phyloP scores from a whole-genome alignment of 177 flowering plant genomes.

The Vitis hybrid region DNA sequence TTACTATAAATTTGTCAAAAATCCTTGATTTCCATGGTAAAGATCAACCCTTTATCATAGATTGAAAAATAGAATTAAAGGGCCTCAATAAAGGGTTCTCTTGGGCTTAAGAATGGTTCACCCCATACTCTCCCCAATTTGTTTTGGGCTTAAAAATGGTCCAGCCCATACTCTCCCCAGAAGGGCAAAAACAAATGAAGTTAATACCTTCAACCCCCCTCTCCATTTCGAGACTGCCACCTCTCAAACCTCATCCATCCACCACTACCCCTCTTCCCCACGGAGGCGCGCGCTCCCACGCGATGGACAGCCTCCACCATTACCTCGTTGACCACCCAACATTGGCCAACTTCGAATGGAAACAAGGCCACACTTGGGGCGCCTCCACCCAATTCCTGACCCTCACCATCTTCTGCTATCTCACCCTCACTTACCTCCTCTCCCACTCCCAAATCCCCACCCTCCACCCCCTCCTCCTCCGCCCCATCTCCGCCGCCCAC shows the following conservation, averaged over 20 bases:
- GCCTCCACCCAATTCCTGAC: slow-evolving; percentile 57
- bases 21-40: no score
- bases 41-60: no score
- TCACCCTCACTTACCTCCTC: slow-evolving; percentile 46
- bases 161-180: no score
- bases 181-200: no score
- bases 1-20: no score
- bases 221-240: no score
- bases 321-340: slow-evolving; percentile 67
- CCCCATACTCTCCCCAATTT: neutral
- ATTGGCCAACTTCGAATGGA: slow-evolving; percentile 65
- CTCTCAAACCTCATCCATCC: neutral
- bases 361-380: slow-evolving; percentile 39
- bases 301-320: slow-evolving; percentile 26
- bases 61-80: neutral
- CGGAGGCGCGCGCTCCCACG: neutral
- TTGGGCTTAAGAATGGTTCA: neutral
- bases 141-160: no score
- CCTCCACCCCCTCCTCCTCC: slow-evolving; percentile 36
- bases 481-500: slow-evolving; percentile 55
- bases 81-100: neutral
- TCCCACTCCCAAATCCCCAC: slow-evolving; percentile 25
- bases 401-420: slow-evolving; percentile 54
- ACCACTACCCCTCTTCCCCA: neutral
- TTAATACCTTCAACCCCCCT: no score